Evolutionary conservation across 805 yeast genomes (phyloP), one percentile per base, ranked within the genome.

Genomic region (Yarrowia deformans): DNA sequence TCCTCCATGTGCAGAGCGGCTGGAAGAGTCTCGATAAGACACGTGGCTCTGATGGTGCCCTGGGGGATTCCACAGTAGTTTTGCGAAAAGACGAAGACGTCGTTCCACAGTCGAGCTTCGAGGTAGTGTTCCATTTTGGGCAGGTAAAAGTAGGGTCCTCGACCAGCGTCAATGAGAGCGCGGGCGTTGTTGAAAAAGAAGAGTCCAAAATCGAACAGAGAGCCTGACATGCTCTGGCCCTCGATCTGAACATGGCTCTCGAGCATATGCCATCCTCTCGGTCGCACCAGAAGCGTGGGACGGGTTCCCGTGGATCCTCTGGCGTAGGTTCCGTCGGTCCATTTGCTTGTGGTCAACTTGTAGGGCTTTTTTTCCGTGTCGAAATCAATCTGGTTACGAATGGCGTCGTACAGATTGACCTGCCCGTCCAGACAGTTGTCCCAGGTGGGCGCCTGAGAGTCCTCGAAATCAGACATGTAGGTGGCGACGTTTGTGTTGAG

Each of bases 1-100:
- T 88, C 91, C 77, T 88, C 90, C 89, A 88, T 86, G 77, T 88
- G 90, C 81, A 87, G 87, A 19, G 88, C 90, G 37, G 90, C 91
- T 43, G 88, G 85, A 70, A 88, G 83, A 34, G 91, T 88, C 79
- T 88, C 91, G 73, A 88, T 87, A 75, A 88, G 81, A 56, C 87
- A 90, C 37, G 90, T 87, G 39, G 87, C 90, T 71, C 91, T 82
- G 77, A 88, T 87, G 71, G 90, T 85, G 70, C 91, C 91, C 70
- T 88, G 83, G 56, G 87, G 84, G 45, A 88, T 74, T 12, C 84
- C 85, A 69, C 88, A 77, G 77, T 82, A 83, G 76, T 86, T 88
- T 79, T 88, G 90, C 19, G 90, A 77, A 70, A 81, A 79, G 76
- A 83, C 83, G 82, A 88, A 88, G 71, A 88, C 82, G 76, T 87